Evolutionary conservation across 306 rosid genomes (phyloP).

Genomic region (Corylus heterophylla): DNA sequence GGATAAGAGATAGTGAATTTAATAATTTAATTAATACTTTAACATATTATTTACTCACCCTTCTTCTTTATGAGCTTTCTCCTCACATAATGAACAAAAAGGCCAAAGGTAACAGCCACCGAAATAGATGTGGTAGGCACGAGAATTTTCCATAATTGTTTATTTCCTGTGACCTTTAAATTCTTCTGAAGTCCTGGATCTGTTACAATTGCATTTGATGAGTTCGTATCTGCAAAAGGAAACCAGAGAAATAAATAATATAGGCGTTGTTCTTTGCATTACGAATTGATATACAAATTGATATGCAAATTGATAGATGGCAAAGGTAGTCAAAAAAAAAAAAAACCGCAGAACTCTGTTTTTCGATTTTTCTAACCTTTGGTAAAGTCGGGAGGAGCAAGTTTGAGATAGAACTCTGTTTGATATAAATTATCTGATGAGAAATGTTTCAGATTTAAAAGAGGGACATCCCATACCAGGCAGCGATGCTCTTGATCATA

Average conservation of each 20-base stretch:
- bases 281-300: no score
- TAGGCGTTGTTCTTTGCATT: no score
- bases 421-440: background rate
- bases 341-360: background rate
- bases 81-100: background rate
- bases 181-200: no score
- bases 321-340: no score
- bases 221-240: no score
- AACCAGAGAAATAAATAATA: no score
- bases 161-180: background rate
- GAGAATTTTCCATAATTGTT: background rate
- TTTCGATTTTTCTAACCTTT: background rate
- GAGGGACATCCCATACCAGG: background rate
- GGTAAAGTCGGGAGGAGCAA: slow-evolving; percentile 3
- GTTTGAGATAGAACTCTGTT: slow-evolving; percentile 10
- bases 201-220: no score
- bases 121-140: background rate
- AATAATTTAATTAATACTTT: no score
- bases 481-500: background rate
- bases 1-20: no score
- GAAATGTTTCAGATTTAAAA: background rate
- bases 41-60: slow-evolving; percentile 8
- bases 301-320: no score
- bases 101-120: background rate
- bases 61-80: background rate